Percentiles rank a stretch among this genome's conserved stretches.
These are phyloP conservation scores for Calycina herbarum DNA, from an alignment of 2,329 filamentous ascomycete species.

Conservation along the genomic window DNA sequence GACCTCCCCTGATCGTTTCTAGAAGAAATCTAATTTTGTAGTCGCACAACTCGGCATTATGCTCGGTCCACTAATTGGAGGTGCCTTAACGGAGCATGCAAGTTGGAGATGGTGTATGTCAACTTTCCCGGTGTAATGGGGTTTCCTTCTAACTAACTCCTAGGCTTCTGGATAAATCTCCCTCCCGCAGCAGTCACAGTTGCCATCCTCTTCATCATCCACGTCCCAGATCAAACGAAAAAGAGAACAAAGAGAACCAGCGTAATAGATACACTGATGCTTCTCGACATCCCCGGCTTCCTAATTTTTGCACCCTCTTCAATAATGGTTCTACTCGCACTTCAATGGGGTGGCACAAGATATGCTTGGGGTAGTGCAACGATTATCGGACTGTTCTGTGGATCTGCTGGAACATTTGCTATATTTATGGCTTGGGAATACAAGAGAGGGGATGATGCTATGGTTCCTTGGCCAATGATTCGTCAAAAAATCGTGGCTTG, in stretches of 20 bases:
- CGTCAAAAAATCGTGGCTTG: constrained; percentile 27
- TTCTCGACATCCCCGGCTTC: constrained; percentile 39
- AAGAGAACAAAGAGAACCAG: constrained; percentile 11
- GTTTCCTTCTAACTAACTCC: neutral
- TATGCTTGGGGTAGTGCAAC: constrained; percentile 37
- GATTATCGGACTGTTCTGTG: constrained; percentile 36
- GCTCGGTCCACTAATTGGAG: constrained; percentile 38
- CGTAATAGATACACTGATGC: constrained; percentile 24
- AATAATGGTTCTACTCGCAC: constrained; percentile 39
- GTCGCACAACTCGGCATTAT: constrained; percentile 29
- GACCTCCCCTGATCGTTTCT: neutral
- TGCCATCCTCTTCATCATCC: constrained; percentile 40
- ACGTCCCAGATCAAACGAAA: constrained; percentile 32
- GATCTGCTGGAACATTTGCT: constrained; percentile 23
- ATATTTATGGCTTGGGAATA: constrained; percentile 34
- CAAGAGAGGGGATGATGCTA: constrained; percentile 32
- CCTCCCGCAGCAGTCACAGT: constrained; percentile 41
- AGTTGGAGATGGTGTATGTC: constrained; percentile 36
- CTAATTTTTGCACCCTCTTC: constrained; percentile 38
- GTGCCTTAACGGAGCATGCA: constrained; percentile 39
- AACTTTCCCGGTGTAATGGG: neutral
- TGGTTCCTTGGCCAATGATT: constrained; percentile 33
- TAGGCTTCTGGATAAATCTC: constrained; percentile 45
- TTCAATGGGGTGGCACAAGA: constrained; percentile 39
- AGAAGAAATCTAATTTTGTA: constrained; percentile 7